Evolutionary conservation across 2,329 filamentous ascomycete species (phyloP), one percentile per base, ranked within the genome.

Genomic region (Fusarium burgessii): DNA sequence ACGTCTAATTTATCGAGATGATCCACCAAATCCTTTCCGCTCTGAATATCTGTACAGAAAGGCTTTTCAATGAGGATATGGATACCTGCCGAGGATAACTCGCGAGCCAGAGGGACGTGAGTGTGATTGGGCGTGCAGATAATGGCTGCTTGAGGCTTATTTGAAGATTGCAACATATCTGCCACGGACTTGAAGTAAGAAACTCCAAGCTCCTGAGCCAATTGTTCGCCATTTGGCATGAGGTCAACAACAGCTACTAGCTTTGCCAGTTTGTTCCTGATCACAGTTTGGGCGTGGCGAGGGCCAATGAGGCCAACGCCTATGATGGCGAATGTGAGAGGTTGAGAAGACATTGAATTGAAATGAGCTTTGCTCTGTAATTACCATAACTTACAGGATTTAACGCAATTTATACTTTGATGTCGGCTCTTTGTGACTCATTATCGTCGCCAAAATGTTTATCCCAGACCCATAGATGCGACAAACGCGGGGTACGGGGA

Each of bases 121-220:
- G 86, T 89, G 70, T 86, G 82, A 71, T 89, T 90, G 5, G 88
- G 88, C 0, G 88, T 90, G 80, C 87, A 88, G 51, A 90, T 83
- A 42, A 90, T 85, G 25, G 87, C 87, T 38, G 84, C 87, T 51
- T 87, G 82, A 14, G 87, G 86, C n/a, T 78, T 80, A 45, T 77
- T 43, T 10, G 69, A 33, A 0, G 80, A 82, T 8, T 76, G 68
- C 1, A 89, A 72, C 66, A 89, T 81, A 1, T 79, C 78, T 5
- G 80, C 54, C 5, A 89, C 77, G 7, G 84, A 75, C 1, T 63
- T 52, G 56, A 73, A 77, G 45, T 77, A 71, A 7, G 72, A 33
- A 3, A 73, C 69, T 0, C 70, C 67, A 1, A 78, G 54, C 12
- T 77, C 71, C 6, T 62, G 42, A 6, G 78, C 77, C 3, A 79